Evolutionary conservation across 2,329 filamentous ascomycete species (phyloP).

Genomic region (Microsporum canis): DNA sequence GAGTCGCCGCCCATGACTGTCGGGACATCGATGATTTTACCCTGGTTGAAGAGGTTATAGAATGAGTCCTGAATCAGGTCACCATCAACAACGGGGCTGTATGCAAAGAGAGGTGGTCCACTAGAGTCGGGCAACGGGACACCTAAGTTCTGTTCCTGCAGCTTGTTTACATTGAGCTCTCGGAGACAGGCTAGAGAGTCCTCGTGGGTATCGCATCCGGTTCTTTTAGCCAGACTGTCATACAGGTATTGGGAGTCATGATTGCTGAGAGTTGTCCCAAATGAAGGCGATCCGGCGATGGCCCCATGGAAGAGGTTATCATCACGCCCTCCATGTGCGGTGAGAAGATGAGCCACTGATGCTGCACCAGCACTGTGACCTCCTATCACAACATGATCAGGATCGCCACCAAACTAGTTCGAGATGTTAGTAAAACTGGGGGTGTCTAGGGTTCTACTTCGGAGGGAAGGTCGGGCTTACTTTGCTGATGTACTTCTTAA

Average conservation of each 20-base stretch:
- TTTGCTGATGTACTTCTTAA: conserved; percentile 50
- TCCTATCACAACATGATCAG: conserved; percentile 54
- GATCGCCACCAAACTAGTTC: conserved; percentile 55
- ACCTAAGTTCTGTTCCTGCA: conserved; percentile 39
- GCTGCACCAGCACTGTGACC: conserved; percentile 57
- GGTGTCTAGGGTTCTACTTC: background rate
- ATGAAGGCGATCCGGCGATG: conserved; percentile 45
- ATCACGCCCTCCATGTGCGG: conserved; percentile 39
- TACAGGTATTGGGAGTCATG: conserved; percentile 42
- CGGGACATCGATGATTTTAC: conserved; percentile 42
- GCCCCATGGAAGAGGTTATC: conserved; percentile 43
- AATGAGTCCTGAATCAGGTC: conserved; percentile 43
- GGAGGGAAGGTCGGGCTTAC: conserved; percentile 19
- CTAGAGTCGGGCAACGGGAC: conserved; percentile 37
- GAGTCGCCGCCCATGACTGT: conserved; percentile 49
- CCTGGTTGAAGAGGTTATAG: conserved; percentile 37
- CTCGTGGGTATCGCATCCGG: conserved; percentile 31
- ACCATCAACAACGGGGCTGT: conserved; percentile 41
- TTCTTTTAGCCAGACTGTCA: conserved; percentile 40
- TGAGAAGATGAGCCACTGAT: conserved; percentile 54
- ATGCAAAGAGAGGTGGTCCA: conserved; percentile 39
- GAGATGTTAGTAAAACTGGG: background rate
- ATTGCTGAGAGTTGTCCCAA: conserved; percentile 39
- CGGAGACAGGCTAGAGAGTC: conserved; percentile 41
- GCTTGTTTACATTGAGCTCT: conserved; percentile 29